Evolutionary conservation across 2,329 filamentous ascomycete species (phyloP), one percentile per base, ranked within the genome.

Genomic region (Trichoderma endophyticum): DNA sequence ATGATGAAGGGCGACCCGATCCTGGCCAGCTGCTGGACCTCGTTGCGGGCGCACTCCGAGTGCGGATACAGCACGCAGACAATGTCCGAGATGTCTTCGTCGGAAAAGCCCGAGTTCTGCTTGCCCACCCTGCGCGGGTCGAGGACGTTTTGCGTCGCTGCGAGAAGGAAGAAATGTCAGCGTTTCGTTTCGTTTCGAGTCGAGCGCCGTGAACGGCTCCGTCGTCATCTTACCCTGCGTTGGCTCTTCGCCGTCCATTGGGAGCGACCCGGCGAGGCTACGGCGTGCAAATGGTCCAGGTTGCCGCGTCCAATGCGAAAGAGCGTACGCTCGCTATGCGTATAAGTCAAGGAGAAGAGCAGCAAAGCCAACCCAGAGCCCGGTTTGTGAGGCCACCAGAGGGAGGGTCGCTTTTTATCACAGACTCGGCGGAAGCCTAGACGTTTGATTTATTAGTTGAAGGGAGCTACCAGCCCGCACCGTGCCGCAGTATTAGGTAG

Each of bases 1-100:
- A 87, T 83, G 72, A 87, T 84, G 75, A 87, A 84, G 30, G 83
- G 84, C 43, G 83, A 85, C 73, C 83, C 81, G 72, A 86, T 82
- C 60, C 77, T 73, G 71, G 86, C 86, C 36, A 89, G 83, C 5
- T 82, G 80, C 73, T 82, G 79, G n/a, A 95, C 90, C 76, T 95
- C 92, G 74, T 86, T 84, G 74, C 91, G 90, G 24, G 95, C 93
- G 26, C 88, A 87, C 51, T 89, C 85, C 3, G 94, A 93, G 75
- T 89, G 89, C 12, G 95, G 95, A 76, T 97, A 91, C 32, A 98
- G 87, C 71, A 98, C 90, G 82, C 94, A 97, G 75, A 97, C 89
- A 76, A 98, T 93, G 82, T 98, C 95, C 73, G 93, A 89, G 64
- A 96, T 88, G 80, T 97, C 95, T 75, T 93, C 88, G 76, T 95